Evolutionary conservation across 176 grass and related monocot genomes (phyloP).

Genomic region (Leersia perrieri): DNA sequence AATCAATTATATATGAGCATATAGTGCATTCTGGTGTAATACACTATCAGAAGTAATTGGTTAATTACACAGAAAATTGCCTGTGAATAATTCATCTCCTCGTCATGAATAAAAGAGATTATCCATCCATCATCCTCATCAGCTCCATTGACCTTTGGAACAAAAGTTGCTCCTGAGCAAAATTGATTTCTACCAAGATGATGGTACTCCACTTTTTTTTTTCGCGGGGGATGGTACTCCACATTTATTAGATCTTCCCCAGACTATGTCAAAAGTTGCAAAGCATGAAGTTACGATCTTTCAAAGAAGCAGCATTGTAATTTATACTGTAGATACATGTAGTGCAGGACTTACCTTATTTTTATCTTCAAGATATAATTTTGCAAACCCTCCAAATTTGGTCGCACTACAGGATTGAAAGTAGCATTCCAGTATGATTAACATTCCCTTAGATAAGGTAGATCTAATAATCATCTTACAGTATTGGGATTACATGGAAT

Average conservation of each 20-base stretch:
- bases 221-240: constrained; percentile 16
- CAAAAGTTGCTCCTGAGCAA: constrained; percentile 39
- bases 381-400: constrained; percentile 26
- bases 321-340: not conserved
- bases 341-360: not conserved
- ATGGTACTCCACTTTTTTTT: constrained; percentile 16
- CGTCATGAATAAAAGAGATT: constrained; percentile 29
- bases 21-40: too few species aligned
- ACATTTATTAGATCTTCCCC: not conserved
- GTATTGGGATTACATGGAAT: too few species aligned
- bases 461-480: too few species aligned
- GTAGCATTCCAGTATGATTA: too few species aligned
- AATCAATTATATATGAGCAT: too few species aligned
- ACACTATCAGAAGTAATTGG: too few species aligned
- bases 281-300: too few species aligned
- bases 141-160: not conserved
- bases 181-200: constrained; percentile 32
- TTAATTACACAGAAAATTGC: not conserved
- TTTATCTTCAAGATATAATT: constrained; percentile 23
- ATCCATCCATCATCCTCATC: constrained; percentile 37
- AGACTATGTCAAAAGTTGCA: too few species aligned
- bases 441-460: too few species aligned
- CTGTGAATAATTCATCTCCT: constrained; percentile 20
- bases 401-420: not conserved
- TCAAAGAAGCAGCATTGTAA: too few species aligned